These are phyloP conservation scores for Sanghuangporus baumii DNA, from an alignment of 1,284 basidiomycete species.

Conservation along the genomic window DNA sequence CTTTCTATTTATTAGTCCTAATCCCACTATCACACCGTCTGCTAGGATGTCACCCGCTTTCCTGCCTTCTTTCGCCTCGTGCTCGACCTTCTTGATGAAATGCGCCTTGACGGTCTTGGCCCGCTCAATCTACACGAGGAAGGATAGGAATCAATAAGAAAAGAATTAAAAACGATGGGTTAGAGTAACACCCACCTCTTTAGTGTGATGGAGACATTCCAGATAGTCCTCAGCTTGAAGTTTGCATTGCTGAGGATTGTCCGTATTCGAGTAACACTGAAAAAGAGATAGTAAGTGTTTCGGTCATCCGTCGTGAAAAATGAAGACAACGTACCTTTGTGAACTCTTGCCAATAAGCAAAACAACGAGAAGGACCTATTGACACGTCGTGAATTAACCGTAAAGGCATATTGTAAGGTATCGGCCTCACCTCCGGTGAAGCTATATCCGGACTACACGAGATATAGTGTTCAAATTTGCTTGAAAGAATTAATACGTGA, in stretches of 20 bases:
- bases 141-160: slow-evolving; percentile 3
- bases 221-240: slow-evolving; percentile 83
- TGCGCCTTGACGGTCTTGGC: slow-evolving; percentile 71
- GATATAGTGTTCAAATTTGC: no score
- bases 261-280: slow-evolving; percentile 85
- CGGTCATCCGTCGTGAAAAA: no score
- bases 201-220: slow-evolving; percentile 88
- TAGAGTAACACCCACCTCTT: slow-evolving; percentile 60
- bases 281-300: not conserved
- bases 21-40: slow-evolving; percentile 67
- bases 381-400: not conserved
- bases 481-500: not conserved
- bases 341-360: slow-evolving; percentile 91
- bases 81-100: slow-evolving; percentile 63
- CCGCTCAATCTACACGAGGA: slow-evolving; percentile 53
- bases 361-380: slow-evolving; percentile 83
- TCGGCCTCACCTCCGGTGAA: slow-evolving; percentile 50
- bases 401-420: not conserved
- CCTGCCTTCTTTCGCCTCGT: slow-evolving; percentile 61
- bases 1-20: slow-evolving; percentile 62
- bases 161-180: slow-evolving; percentile 6
- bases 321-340: slow-evolving; percentile 47
- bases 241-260: slow-evolving; percentile 70
- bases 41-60: slow-evolving; percentile 71
- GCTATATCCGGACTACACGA: slow-evolving; percentile 50